Evolutionary conservation across 768 basidiomycete genomes (phyloP), one percentile per base, ranked within the genome.

Genomic region (Russula griseocarnosa): DNA sequence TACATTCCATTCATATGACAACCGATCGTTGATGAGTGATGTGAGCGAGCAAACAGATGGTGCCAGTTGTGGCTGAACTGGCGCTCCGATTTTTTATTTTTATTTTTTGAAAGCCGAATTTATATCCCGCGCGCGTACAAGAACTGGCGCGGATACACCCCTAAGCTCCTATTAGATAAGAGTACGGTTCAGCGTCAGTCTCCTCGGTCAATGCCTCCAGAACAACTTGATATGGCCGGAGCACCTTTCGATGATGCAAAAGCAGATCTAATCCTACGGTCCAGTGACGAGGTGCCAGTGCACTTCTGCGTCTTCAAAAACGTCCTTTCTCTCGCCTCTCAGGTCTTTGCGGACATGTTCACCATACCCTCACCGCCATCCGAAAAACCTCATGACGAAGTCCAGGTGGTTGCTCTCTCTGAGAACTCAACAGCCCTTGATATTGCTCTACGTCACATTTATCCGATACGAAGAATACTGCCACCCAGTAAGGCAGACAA

Each of bases 291-390:
- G 36, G 53, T 64, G 28, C 26, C 58, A 36, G 38, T 63, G 22
- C 28, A 63, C 55, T 66, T 66, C 57, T 38, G 26, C 38, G 52
- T 66, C 38, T 51, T 63, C 62, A 47, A 64, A 50, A 22, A 18
- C 44, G 44, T 66, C 34, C 62, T 65, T 40, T 54, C 65, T 8
- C 13, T 64, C 5, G 63, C 63, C 22, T 66, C 62, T 18, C 11
- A 52, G 2, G 0, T 58, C 6, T 58, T 66, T 56, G 36, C 55
- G 0, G 65, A 66, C 26, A 66, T 64, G 56, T 64, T 66, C 38
- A 38, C 8, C 57, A 55, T 64, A 7, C 44, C 65, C 26, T 36
- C 36, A 3, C 36, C 36, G 11, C 26, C 32, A 2, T 60, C 52
- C 24, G 9, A 20, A 42, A 16, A n/a, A 3, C 16, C 34, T 1